Evolutionary conservation across 306 rosid species (phyloP).

Genomic region (Trifolium pratense): DNA sequence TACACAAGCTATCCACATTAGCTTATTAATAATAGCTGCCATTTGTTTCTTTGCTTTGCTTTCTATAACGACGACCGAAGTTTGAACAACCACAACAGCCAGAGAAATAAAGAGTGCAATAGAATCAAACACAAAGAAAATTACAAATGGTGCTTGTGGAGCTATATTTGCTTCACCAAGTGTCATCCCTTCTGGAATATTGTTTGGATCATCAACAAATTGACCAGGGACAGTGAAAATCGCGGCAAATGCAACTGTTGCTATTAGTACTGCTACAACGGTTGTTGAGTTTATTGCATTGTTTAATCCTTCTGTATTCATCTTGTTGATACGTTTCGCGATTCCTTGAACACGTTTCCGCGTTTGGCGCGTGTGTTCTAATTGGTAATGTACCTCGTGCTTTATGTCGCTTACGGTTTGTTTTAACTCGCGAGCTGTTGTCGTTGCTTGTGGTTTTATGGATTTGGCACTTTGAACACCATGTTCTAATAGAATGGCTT

Average conservation of each 20-base stretch:
- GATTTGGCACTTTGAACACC: conserved; percentile 74
- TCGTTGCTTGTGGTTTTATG: conserved; percentile 58
- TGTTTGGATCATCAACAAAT: conserved; percentile 62
- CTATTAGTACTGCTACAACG: conserved; percentile 95
- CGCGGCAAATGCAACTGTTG: conserved; percentile 96
- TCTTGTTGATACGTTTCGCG: conserved; percentile 91
- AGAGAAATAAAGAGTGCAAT: conserved; percentile 90
- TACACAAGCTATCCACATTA: conserved; percentile 96
- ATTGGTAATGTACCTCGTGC: conserved; percentile 88
- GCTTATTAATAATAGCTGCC: conserved; percentile 97
- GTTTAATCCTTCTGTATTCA: conserved; percentile 92
- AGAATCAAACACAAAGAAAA: conserved; percentile 84
- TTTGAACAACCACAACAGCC: conserved; percentile 96
- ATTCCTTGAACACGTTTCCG: conserved; percentile 93
- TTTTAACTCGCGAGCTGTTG: conserved; percentile 82
- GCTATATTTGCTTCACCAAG: conserved; percentile 95
- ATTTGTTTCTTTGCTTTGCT: conserved; percentile 98
- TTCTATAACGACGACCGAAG: conserved; percentile 91
- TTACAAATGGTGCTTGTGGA: conserved; percentile 58
- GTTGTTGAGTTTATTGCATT: conserved; percentile 96
- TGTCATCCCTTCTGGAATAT: conserved; percentile 59
- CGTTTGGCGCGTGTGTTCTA: conserved; percentile 95
- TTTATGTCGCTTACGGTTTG: conserved; percentile 96
- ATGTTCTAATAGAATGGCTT: conserved; percentile 60
- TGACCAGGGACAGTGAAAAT: conserved; percentile 95